Evolutionary conservation across 2,329 filamentous ascomycete species (phyloP).

Genomic region (Colletotrichum somersetense): DNA sequence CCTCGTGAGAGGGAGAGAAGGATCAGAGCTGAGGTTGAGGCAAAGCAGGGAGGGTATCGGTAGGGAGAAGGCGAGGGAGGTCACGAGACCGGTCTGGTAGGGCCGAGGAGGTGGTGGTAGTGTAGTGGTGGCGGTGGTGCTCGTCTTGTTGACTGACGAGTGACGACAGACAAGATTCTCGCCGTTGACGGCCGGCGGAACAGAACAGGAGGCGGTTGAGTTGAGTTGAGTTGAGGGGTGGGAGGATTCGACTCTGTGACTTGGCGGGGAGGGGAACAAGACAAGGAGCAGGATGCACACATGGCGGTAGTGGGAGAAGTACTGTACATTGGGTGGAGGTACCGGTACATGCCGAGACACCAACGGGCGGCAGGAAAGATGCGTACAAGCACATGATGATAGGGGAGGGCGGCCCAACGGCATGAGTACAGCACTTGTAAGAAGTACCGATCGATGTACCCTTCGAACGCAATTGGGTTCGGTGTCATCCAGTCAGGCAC

Average conservation of each 20-base stretch:
- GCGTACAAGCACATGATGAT: no score
- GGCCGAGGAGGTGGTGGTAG: background rate
- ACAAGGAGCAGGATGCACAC: no score
- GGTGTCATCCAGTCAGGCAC: background rate
- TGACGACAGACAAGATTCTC: background rate
- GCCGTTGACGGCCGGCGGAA: constrained; percentile 1
- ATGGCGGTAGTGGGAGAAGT: no score
- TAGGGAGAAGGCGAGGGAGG: constrained; percentile 23
- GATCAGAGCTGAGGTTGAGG: background rate
- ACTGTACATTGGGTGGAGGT: no score
- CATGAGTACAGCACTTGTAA: background rate
- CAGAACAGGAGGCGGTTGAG: background rate
- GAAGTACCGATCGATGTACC: background rate
- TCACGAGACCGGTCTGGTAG: constrained; percentile 34
- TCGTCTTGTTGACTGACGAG: background rate
- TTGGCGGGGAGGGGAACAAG: background rate
- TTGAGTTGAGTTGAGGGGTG: background rate
- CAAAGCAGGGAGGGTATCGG: background rate
- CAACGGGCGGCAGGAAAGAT: no score
- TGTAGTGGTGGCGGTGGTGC: no score
- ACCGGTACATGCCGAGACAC: no score
- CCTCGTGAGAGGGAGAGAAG: background rate
- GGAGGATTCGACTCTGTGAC: background rate
- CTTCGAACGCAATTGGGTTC: constrained; percentile 1
- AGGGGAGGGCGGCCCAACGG: background rate